phyloP scores from a whole-genome alignment of 495 filamentous ascomycete species.

The Echria macrotheca region DNA sequence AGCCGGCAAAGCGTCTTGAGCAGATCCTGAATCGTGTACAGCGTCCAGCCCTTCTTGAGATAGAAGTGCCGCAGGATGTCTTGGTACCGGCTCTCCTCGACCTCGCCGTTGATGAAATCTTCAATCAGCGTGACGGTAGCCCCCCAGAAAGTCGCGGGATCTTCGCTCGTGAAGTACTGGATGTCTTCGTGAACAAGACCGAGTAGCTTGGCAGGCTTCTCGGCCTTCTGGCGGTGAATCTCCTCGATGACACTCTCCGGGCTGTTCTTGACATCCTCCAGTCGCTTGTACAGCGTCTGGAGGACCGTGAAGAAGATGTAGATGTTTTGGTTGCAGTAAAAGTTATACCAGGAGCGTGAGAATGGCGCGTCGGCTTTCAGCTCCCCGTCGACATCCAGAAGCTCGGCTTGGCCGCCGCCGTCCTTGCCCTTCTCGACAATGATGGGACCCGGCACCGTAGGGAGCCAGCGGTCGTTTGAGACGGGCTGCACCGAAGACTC shows the following conservation, averaged over 20 bases:
- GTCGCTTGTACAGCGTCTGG: constrained; percentile 76
- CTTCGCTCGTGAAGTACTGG: constrained; percentile 40
- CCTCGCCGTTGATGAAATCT: constrained; percentile 78
- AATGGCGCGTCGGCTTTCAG: constrained; percentile 76
- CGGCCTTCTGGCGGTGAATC: constrained; percentile 59
- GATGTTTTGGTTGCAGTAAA: constrained; percentile 85
- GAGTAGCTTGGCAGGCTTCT: constrained; percentile 76
- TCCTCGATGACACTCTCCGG: constrained; percentile 66
- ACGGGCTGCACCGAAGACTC: constrained; percentile 42
- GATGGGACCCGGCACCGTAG: constrained; percentile 41
- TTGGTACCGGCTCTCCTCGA: constrained; percentile 76
- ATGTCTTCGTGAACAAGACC: constrained; percentile 55
- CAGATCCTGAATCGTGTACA: constrained; percentile 86
- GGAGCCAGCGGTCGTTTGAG: constrained; percentile 52
- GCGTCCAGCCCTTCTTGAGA: constrained; percentile 77
- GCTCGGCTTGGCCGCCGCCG: constrained; percentile 31
- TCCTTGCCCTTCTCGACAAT: constrained; percentile 35
- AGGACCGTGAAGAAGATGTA: constrained; percentile 92
- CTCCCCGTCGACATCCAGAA: constrained; percentile 50
- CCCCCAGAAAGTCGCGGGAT: constrained; percentile 45
- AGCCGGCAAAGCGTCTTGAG: constrained; percentile 70
- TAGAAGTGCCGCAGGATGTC: constrained; percentile 87
- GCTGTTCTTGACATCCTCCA: constrained; percentile 73
- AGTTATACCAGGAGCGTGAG: constrained; percentile 68
- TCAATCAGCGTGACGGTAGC: constrained; percentile 61